These are phyloP conservation scores for Epichloe coenophiala DNA, from an alignment of 2,329 filamentous ascomycete genomes.

Conservation along the genomic window DNA sequence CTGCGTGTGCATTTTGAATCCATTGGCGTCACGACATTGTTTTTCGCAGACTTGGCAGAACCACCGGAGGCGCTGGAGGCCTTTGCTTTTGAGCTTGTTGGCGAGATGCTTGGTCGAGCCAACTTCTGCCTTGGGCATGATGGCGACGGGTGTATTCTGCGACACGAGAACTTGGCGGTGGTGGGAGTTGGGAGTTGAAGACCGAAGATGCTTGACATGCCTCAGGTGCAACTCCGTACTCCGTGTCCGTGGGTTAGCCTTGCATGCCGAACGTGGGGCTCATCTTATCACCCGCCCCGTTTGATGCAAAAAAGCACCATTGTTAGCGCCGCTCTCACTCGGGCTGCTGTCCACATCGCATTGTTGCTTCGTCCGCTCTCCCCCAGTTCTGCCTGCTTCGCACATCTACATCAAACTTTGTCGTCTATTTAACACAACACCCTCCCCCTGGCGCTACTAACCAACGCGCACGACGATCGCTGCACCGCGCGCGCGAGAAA, in stretches of 20 bases:
- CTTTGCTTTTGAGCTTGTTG: constrained; percentile 81
- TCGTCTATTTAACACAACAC: not conserved
- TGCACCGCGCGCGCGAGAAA: not conserved
- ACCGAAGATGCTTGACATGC: not conserved
- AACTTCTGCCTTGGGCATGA: constrained; percentile 84
- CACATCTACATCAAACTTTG: not conserved
- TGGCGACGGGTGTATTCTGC: constrained; percentile 13
- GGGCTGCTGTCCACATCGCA: not conserved
- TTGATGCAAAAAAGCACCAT: not conserved
- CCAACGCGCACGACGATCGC: not conserved
- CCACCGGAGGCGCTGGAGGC: constrained; percentile 71
- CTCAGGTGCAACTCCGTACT: too few relatives aligned
- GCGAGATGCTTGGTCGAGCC: constrained; percentile 81
- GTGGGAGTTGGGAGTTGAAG: not conserved
- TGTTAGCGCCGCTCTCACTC: not conserved
- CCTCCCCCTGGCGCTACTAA: too few relatives aligned
- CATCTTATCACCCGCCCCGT: constrained; percentile 2
- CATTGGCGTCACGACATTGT: constrained; percentile 64
- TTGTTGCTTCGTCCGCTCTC: too few relatives aligned
- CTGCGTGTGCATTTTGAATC: constrained; percentile 78
- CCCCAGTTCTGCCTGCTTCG: not conserved
- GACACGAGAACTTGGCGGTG: not conserved
- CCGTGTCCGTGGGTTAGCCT: not conserved
- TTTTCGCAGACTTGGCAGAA: constrained; percentile 74
- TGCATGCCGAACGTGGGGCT: constrained; percentile 1